phyloP scores from a whole-genome alignment of 1,284 basidiomycete genomes.

The Microbotryum lychnidis-dioicae region DNA sequence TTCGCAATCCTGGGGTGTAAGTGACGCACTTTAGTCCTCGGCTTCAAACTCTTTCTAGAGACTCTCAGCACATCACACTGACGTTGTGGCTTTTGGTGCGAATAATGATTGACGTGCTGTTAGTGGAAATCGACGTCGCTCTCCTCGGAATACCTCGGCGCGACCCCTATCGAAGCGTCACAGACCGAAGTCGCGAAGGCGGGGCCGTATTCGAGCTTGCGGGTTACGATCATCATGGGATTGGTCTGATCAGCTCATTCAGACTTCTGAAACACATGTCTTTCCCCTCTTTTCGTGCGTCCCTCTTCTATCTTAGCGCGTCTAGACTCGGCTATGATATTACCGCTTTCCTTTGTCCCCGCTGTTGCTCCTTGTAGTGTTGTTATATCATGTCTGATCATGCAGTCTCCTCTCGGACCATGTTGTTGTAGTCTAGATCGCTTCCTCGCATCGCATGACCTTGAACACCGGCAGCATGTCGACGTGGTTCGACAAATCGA shows the following conservation, averaged over 20 bases:
- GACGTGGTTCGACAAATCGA: too few species aligned
- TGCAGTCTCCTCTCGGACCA: too few species aligned
- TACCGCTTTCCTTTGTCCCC: too few species aligned
- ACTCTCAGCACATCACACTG: slow-evolving; percentile 25
- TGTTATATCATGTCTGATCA: too few species aligned
- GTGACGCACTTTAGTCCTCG: slow-evolving; percentile 44
- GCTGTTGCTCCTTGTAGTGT: too few species aligned
- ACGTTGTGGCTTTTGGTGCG: background rate
- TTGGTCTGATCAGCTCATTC: slow-evolving; percentile 48
- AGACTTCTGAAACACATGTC: too few species aligned
- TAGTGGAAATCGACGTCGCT: slow-evolving; percentile 53
- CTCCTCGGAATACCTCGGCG: slow-evolving; percentile 7
- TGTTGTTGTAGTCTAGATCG: too few species aligned
- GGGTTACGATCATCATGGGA: slow-evolving; percentile 65
- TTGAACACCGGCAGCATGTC: too few species aligned
- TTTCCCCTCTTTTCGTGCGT: too few species aligned
- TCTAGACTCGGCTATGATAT: too few species aligned
- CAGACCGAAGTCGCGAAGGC: background rate
- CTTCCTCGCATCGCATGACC: too few species aligned
- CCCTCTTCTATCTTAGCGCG: too few species aligned
- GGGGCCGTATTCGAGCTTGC: slow-evolving; percentile 52
- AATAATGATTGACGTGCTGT: slow-evolving; percentile 53
- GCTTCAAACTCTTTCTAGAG: slow-evolving; percentile 41
- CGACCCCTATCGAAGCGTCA: slow-evolving; percentile 36
- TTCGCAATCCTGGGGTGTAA: slow-evolving; percentile 45